Conservation (phyloP, 352 stramenopile species). For the Globisporangium spinosum region DNA sequence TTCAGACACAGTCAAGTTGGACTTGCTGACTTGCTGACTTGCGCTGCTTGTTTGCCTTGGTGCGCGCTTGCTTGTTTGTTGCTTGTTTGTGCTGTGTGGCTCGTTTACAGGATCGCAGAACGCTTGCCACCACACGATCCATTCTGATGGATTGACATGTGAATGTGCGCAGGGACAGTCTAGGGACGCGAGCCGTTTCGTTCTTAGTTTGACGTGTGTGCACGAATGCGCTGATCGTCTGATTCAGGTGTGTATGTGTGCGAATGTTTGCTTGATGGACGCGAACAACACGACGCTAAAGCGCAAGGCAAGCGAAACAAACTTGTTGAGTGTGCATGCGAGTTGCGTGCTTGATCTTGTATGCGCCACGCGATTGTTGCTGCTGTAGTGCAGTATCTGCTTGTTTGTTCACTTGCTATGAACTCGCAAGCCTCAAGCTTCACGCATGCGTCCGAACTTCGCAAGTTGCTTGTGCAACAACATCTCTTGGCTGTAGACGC, state of each 20-base stretch:
- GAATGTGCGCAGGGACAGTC: neutral
- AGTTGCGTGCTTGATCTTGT: neutral
- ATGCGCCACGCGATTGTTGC: neutral
- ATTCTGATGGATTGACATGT: neutral
- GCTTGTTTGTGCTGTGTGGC: neutral
- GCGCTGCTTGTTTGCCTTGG: neutral
- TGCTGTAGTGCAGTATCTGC: neutral
- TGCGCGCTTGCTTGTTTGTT: neutral
- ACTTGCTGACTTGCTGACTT: neutral
- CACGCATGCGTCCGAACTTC: neutral
- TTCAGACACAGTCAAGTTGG: neutral
- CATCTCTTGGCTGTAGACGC: neutral
- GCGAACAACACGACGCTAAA: neutral
- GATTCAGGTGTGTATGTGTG: neutral
- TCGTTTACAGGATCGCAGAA: neutral
- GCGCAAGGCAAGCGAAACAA: neutral
- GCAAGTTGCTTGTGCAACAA: neutral
- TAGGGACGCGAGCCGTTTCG: neutral
- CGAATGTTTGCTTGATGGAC: neutral
- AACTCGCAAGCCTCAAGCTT: neutral
- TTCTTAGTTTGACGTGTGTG: neutral
- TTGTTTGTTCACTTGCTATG: neutral
- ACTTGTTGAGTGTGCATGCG: neutral
- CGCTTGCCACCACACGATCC: neutral
- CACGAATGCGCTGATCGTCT: neutral